Evolutionary conservation across 306 rosid genomes (phyloP), one percentile per base, ranked within the genome.

Genomic region (Vicia villosa): DNA sequence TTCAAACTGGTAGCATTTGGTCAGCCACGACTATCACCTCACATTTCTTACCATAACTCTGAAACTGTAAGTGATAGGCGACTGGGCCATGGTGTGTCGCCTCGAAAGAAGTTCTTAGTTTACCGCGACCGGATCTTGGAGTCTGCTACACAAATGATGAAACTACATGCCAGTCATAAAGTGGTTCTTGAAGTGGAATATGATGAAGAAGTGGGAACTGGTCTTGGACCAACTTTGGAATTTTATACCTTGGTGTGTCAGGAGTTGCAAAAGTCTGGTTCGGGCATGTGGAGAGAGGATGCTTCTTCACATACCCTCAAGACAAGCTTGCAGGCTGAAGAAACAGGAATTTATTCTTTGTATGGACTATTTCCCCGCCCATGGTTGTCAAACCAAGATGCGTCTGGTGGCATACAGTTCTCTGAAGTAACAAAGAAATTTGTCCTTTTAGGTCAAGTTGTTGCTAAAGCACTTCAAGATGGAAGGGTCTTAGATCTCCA

Each of bases 221-320:
- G 99, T 74, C 96, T 91, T 74, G 99, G 99, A 66, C 99, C 97
- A 8, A 95, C 99, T 24, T 83, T 95, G 83, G 99, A 95, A 80
- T 95, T 95, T 72, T 95, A 91, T 76, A 91, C 99, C 70, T 83
- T 95, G 80, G 95, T 91, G 40, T 82, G 99, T 70, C 97, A 81
- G 10, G 99, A 89, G 81, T 83, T 95, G 75, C 95, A 95, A 80
- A 95, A 87, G 77, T 75, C 75, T 64, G 96, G 89, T 47, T 72
- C 88, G 61, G 95, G 87, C 69, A 87, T 91, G 96, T 95, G 99
- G 99, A 89, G 96, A 72, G 93, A 74, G 67, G 92, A 87, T 79
- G 56, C 55, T 62, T 77, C 74, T 75, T 78, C 84, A 49, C 76
- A 65, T 59, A 28, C 69, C 41, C 63, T 77, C 21, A 68, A 68